Percentiles rank a stretch among this genome's conserved stretches.
Evolutionary conservation across 768 basidiomycete species (phyloP).

Genomic region (Boletus subparvulus): DNA sequence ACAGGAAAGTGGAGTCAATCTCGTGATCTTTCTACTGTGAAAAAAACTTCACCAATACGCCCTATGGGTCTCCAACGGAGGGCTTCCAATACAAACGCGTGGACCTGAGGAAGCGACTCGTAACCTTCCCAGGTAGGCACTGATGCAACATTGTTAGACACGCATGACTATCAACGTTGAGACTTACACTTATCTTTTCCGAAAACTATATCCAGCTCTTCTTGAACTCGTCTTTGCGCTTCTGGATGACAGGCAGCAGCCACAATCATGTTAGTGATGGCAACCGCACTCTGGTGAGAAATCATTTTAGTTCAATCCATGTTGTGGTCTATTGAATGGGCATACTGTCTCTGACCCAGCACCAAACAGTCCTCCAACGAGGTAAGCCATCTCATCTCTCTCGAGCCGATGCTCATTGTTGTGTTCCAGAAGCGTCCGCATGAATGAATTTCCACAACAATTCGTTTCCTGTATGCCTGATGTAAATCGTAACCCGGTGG

Average conservation of each 20-base stretch:
- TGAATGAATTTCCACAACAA: constrained; percentile 37
- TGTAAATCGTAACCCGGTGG: background rate
- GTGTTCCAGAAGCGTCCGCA: constrained; percentile 50
- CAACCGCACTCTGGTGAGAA: constrained; percentile 41
- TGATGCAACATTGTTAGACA: constrained; percentile 1
- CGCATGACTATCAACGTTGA: background rate
- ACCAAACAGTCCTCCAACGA: constrained; percentile 58
- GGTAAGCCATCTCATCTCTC: constrained; percentile 54
- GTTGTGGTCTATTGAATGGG: background rate
- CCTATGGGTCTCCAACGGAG: constrained; percentile 37
- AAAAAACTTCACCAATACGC: constrained; percentile 19
- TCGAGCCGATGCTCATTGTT: constrained; percentile 46
- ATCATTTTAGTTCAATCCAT: background rate
- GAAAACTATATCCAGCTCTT: constrained; percentile 52
- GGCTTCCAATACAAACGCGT: constrained; percentile 37
- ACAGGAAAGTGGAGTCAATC: background rate
- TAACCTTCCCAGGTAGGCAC: constrained; percentile 38
- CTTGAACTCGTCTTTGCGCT: constrained; percentile 48
- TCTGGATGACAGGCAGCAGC: constrained; percentile 55
- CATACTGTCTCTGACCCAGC: constrained; percentile 55
- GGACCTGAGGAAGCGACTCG: constrained; percentile 33
- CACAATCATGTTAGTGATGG: constrained; percentile 50
- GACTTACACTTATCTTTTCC: constrained; percentile 36
- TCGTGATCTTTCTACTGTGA: background rate
- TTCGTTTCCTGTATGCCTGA: constrained; percentile 7